These are phyloP conservation scores for Corrigiola litoralis DNA, from an alignment of 179 eudicot genomes.

Conservation along the genomic window DNA sequence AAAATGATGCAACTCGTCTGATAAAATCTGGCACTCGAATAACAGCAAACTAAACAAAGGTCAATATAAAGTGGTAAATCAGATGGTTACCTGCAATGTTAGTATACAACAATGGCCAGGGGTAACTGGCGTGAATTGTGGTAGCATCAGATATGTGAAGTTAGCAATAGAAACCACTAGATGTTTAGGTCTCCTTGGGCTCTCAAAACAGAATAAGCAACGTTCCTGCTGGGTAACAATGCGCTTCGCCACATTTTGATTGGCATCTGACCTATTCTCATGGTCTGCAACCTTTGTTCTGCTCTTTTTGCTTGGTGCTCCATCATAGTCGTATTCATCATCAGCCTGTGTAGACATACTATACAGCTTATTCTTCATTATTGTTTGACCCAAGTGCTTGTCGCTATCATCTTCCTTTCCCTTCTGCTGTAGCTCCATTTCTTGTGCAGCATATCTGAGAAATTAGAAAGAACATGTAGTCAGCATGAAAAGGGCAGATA, in stretches of 20 bases:
- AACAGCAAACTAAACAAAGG: not conserved
- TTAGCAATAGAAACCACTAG: constrained; percentile 87
- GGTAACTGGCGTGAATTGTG: constrained; percentile 74
- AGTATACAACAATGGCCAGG: constrained; percentile 91
- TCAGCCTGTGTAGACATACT: constrained; percentile 61
- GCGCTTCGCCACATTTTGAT: constrained; percentile 39
- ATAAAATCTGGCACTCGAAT: not conserved
- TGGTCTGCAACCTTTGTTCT: constrained; percentile 47
- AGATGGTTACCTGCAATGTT: constrained; percentile 62
- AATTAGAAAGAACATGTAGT: not conserved
- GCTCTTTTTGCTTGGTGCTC: constrained; percentile 60
- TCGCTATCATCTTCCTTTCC: constrained; percentile 77
- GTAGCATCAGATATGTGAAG: constrained; percentile 75
- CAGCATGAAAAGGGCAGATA: not conserved
- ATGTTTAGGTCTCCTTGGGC: constrained; percentile 79
- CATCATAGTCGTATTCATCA: constrained; percentile 92
- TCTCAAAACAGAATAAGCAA: constrained; percentile 85
- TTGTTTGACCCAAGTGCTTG: constrained; percentile 62
- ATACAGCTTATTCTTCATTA: constrained; percentile 58
- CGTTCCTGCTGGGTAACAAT: constrained; percentile 86
- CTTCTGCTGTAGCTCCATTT: constrained; percentile 44
- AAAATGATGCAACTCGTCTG: not conserved
- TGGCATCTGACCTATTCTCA: constrained; percentile 32
- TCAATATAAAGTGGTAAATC: not conserved
- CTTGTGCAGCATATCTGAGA: constrained; percentile 53